Evolutionary conservation across 2,329 filamentous ascomycete genomes (phyloP).

Genomic region (Neofusicoccum ribis): DNA sequence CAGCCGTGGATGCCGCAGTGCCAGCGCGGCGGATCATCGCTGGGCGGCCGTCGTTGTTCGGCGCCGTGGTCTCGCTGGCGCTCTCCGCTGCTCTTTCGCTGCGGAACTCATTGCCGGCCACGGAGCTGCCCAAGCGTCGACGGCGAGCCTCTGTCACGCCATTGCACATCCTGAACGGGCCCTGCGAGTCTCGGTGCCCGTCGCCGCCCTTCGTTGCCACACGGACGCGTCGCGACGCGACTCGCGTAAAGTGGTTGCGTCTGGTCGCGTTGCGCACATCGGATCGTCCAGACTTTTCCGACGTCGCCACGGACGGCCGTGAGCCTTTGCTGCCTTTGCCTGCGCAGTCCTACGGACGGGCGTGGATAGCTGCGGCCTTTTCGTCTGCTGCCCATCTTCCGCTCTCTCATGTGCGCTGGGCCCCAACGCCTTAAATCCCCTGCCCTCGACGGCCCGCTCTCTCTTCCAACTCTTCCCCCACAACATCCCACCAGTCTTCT

Average conservation of each 20-base stretch:
- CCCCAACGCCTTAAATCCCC: conserved; percentile 2
- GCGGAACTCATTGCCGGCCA: not conserved
- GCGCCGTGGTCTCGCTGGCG: not conserved
- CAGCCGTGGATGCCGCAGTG: not conserved
- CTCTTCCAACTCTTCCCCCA: not conserved
- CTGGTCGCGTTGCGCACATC: not conserved
- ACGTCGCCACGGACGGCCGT: not conserved
- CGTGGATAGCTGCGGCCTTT: not conserved
- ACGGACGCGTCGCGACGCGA: not conserved
- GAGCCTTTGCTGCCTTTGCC: not conserved
- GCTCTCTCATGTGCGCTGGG: conserved; percentile 5
- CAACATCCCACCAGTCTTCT: not conserved
- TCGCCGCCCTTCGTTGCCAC: not conserved
- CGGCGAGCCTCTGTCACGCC: not conserved
- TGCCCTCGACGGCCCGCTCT: not conserved
- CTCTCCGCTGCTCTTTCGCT: not conserved
- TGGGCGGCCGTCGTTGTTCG: not conserved
- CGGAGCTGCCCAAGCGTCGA: not conserved
- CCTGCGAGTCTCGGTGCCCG: not conserved
- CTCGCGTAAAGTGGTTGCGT: not conserved
- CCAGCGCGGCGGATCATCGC: not conserved
- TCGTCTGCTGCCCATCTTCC: conserved; percentile 8
- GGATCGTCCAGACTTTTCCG: not conserved
- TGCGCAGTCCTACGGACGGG: not conserved
- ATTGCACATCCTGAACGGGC: too few relatives aligned